phyloP scores from a whole-genome alignment of 1,284 basidiomycete genomes.

The Baeospora myosura region DNA sequence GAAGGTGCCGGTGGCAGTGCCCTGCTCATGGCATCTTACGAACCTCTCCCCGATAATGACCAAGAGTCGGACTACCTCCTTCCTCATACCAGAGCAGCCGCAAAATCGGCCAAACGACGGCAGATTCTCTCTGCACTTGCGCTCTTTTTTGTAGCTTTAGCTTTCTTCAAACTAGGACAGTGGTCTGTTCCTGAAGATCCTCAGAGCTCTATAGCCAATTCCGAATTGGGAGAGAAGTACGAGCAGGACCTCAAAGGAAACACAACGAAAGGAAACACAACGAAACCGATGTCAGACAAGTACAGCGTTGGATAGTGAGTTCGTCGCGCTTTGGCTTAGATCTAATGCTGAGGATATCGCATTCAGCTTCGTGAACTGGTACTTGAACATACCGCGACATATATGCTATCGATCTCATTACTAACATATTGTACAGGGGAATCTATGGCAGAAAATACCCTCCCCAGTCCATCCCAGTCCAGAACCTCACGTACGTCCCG shows the following conservation, averaged over 20 bases:
- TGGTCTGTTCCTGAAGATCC: slow-evolving; percentile 24
- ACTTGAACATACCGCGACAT: slow-evolving; percentile 11
- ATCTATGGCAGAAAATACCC: slow-evolving; percentile 89
- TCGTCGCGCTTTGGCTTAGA: slow-evolving; percentile 6
- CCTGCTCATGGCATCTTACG: slow-evolving; percentile 10
- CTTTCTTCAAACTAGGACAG: slow-evolving; percentile 39
- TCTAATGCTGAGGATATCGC: slow-evolving; percentile 7
- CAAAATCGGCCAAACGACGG: slow-evolving; percentile 2
- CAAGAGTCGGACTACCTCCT: slow-evolving; percentile 11
- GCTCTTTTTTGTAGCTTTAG: slow-evolving; percentile 30
- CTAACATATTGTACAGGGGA: slow-evolving; percentile 53
- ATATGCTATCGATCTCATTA: slow-evolving; percentile 12
- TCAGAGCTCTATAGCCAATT: slow-evolving; percentile 1
- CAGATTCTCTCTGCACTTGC: slow-evolving; percentile 21
- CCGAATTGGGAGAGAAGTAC: background rate
- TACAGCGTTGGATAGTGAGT: slow-evolving; percentile 76
- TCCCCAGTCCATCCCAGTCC: slow-evolving; percentile 71
- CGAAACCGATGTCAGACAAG: slow-evolving; percentile 36
- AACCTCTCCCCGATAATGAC: slow-evolving; percentile 15
- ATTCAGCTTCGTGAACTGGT: slow-evolving; percentile 72
- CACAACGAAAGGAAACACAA: background rate
- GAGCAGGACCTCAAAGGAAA: background rate
- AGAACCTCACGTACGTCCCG: slow-evolving; percentile 74
- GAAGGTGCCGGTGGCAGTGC: background rate
- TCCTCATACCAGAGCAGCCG: slow-evolving; percentile 1